Percentiles rank a stretch among this genome's conserved stretches.
Conservation (phyloP, 2,329 filamentous ascomycete species). For the Cadophora sp. region DNA sequence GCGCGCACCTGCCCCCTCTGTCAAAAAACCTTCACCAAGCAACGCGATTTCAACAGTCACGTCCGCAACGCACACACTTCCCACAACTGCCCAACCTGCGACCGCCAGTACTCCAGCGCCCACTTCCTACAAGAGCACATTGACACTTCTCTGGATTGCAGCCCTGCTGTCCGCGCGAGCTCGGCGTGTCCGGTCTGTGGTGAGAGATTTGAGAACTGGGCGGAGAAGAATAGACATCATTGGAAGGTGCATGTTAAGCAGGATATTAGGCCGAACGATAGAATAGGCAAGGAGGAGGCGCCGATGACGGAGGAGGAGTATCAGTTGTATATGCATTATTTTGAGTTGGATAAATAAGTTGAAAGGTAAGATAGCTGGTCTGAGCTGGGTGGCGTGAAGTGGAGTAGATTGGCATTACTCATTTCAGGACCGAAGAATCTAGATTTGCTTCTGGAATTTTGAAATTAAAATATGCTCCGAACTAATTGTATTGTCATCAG, state of each 20-base stretch:
- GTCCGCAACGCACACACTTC: neutral
- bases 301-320: neutral
- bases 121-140: neutral
- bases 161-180: neutral
- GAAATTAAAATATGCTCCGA: too few species aligned
- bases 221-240: neutral
- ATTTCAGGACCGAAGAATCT: too few species aligned
- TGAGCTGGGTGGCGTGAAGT: too few species aligned
- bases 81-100: neutral
- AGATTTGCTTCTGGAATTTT: too few species aligned
- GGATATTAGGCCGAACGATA: neutral
- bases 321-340: neutral
- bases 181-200: neutral
- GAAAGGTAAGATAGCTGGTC: too few species aligned
- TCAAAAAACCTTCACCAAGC: neutral
- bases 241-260: neutral
- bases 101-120: neutral
- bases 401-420: too few species aligned
- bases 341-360: too few species aligned
- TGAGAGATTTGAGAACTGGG: neutral
- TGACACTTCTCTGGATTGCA: neutral
- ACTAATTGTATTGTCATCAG: too few species aligned
- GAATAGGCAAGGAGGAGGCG: neutral
- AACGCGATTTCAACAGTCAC: neutral
- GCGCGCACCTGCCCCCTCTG: neutral